Base-by-base conservation (phyloP, 2,329 filamentous ascomycete genomes). In the Diaporthe sp. region DNA sequence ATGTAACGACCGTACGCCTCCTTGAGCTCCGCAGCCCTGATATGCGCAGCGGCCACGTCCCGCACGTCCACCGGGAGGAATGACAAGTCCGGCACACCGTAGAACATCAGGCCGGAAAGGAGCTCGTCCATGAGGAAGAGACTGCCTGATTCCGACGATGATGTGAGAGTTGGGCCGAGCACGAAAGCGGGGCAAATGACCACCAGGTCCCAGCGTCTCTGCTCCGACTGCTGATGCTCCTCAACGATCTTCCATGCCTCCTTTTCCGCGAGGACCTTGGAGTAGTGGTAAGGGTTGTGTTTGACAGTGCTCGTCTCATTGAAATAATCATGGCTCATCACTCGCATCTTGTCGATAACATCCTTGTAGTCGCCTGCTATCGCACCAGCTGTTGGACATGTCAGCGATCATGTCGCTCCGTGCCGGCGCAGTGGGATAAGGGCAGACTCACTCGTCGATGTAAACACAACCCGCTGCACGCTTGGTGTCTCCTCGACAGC, bases 261-360 rank as follows among this genome's bases (percentile, higher is more conserved):
- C 42, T 77, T 79, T 46, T 82, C 81, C 10, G 80, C 80, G 22
- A 80, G 31, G 0, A 81, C 78, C 42, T 82, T 82, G 70, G 79
- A 81, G 67, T 81, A 79, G 39, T 77, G 73, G 72, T 82, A 82
- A 3, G 80, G 74, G 62, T 81, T 81, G 46, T 80, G 73, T n/a
- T 51, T 78, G 10, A 77, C 76, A n/a, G 78, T 77, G 76, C 78
- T 80, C 58, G 79, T 79, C 28, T 74, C 78, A 75, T 81, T 81
- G 65, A 79, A 82, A 61, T 79, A 78, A 2, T 74, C 51, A 9
- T 79, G 74, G 37, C 77, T 77, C 19, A 82, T 77, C 6, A 77
- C 77, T 19, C 73, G 72, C 65, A 78, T 72, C 68, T 77, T 78
- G 53, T 77, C 62, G 15, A 76, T 44, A 1, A 81, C 77, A 68